Conservation (phyloP, 495 filamentous ascomycete genomes). For the Annulohypoxylon stygium region DNA sequence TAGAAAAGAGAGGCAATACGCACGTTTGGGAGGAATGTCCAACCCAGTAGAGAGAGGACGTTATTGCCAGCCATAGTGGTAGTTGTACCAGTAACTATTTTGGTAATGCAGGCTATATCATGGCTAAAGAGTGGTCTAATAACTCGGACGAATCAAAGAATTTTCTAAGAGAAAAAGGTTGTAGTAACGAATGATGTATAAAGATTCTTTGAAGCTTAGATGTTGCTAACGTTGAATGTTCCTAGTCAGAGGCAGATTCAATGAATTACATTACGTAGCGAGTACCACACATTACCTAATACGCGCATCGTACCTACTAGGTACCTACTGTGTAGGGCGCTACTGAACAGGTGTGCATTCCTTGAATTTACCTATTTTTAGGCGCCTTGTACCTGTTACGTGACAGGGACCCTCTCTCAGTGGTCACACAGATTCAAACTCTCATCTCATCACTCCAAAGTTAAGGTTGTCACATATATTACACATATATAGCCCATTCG, state of each 20-base stretch:
- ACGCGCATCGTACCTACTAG: too few species aligned
- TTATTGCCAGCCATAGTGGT: slow-evolving; percentile 49
- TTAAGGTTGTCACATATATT: neutral
- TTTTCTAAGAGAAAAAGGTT: neutral
- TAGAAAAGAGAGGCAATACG: slow-evolving; percentile 39
- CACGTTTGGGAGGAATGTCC: slow-evolving; percentile 84
- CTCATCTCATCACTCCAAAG: neutral
- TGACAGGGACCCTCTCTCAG: too few species aligned
- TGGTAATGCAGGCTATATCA: slow-evolving; percentile 37
- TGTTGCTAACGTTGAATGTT: neutral
- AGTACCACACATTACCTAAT: slow-evolving; percentile 7
- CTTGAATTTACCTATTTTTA: slow-evolving; percentile 6
- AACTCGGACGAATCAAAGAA: neutral
- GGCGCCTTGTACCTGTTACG: neutral
- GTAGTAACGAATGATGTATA: slow-evolving; percentile 13
- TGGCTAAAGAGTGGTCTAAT: slow-evolving; percentile 21
- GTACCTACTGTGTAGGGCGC: too few species aligned
- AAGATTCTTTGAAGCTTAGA: slow-evolving; percentile 3
- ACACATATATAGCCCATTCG: neutral
- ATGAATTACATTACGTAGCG: slow-evolving; percentile 25
- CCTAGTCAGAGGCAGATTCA: too few species aligned
- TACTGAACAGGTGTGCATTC: slow-evolving; percentile 32
- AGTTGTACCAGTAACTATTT: slow-evolving; percentile 5
- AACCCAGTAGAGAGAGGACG: slow-evolving; percentile 81
- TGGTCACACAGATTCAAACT: neutral